Conservation (phyloP, 495 filamentous ascomycete genomes). For the Neurospora sp. region DNA sequence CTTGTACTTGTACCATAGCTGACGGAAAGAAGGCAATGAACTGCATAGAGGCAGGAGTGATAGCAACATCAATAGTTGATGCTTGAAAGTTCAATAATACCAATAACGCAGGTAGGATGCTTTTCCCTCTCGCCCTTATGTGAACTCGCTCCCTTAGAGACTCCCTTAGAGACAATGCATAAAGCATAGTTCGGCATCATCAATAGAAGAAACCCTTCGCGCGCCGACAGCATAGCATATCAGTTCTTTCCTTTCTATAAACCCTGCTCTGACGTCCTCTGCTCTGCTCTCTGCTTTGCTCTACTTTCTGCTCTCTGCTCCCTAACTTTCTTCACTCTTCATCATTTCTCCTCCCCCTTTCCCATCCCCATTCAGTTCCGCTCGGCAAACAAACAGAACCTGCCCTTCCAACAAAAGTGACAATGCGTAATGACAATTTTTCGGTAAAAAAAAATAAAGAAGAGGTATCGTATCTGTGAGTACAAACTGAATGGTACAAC, state of each 20-base stretch:
- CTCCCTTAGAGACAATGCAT: not conserved
- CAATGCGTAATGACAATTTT: not conserved
- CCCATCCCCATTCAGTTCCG: not conserved
- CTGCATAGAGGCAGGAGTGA: not conserved
- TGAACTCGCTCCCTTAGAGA: not conserved
- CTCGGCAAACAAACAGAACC: not conserved
- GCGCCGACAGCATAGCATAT: not conserved
- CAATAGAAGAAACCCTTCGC: not conserved
- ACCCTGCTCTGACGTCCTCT: not conserved
- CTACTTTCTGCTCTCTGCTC: not conserved
- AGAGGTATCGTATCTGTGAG: not conserved
- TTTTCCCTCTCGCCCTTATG: not conserved
- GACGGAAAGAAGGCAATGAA: no score
- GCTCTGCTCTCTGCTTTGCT: not conserved
- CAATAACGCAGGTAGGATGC: not conserved
- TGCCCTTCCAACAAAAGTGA: not conserved
- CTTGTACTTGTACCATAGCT: no score
- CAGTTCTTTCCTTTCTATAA: not conserved
- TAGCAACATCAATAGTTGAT: not conserved
- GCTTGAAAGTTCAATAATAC: not conserved
- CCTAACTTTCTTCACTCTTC: not conserved
- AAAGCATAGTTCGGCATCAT: not conserved
- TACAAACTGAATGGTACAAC: not conserved
- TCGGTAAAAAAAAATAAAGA: not conserved
- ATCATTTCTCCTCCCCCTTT: not conserved